Conservation (phyloP, 352 stramenopile genomes). For the Globisporangium cystogenes region DNA sequence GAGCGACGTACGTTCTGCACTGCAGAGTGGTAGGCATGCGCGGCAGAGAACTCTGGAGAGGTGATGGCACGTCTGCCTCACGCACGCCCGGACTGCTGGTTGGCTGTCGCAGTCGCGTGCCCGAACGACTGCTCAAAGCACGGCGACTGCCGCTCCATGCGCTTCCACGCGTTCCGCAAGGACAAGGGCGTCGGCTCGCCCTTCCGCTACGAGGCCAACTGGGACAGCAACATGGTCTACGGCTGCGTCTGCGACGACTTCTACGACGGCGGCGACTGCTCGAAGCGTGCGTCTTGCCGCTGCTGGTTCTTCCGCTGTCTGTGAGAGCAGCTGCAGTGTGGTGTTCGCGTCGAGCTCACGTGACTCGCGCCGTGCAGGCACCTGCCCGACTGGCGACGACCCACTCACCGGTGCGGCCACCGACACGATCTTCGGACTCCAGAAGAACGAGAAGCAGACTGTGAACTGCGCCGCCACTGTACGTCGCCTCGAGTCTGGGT, state of each 20-base stretch:
- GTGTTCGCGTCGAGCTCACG: background rate
- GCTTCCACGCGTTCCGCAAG: conserved; percentile 51
- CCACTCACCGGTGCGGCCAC: conserved; percentile 61
- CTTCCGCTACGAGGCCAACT: conserved; percentile 50
- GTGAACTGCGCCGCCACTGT: conserved; percentile 64
- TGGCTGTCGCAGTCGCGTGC: conserved; percentile 50
- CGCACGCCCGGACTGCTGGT: too few relatives aligned
- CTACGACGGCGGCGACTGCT: conserved; percentile 86
- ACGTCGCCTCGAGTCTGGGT: background rate
- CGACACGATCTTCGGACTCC: conserved; percentile 57
- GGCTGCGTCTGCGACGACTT: conserved; percentile 86
- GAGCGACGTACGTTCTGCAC: conserved; percentile 71
- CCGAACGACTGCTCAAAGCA: conserved; percentile 54
- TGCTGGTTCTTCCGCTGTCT: background rate
- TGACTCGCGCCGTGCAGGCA: conserved; percentile 15
- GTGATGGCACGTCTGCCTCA: too few relatives aligned
- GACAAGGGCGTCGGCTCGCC: conserved; percentile 41
- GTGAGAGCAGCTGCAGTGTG: background rate
- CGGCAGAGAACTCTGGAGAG: too few relatives aligned
- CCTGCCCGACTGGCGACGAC: conserved; percentile 57
- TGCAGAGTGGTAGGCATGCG: too few relatives aligned
- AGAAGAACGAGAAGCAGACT: conserved; percentile 82
- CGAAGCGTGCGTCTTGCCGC: conserved; percentile 33
- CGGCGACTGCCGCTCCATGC: conserved; percentile 72
- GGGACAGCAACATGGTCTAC: conserved; percentile 87